Base-by-base conservation (phyloP, 768 basidiomycete species). In the Pisolithus orientalis region DNA sequence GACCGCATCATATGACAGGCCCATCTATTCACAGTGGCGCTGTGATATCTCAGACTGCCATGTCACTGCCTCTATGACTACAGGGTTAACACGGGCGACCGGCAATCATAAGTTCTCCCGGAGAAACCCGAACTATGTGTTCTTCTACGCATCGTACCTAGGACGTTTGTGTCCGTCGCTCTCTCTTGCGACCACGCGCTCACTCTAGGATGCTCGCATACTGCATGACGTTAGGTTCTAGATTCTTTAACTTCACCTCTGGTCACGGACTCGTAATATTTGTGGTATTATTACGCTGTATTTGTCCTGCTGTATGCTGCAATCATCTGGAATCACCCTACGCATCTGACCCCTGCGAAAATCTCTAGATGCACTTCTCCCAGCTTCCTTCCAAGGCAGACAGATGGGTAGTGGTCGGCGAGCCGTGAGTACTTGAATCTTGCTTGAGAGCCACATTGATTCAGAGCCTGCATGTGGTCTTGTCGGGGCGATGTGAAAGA, bases 1-100 rank as follows among this genome's bases (percentile, higher is more conserved):
- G 84, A 50, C 69, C 77, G 21, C 84, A 85, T 65, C 82, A 84
- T 63, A 78, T 84, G 74, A 80, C 83, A 68, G 72, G 83, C 63
- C 66, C 64, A 72, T 80, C 59, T 65, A 79, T 72, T 50, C 68
- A 72, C 61, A 75, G 71, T 54, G 70, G 76, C 47, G 72, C 80
- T 44, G 59, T 84, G 58, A 82, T 82, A 59, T 65, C 80, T 46
- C 77, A 78, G 55, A 34, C 31, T 21, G 79, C 75, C 58, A 76
- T 83, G 72, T 64, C 77, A 55, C 67, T 83, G 60, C 75, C 77
- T 62, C 73, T 77, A 72, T 82, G 71, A 71, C 56, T 52, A 50
- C 47, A 56, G 47, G 55, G 44, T 53, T 57, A 50, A 50, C 54
- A 54, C 56, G 57, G 58, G 32, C 58, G 49, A 54, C n/a, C 48